Base-by-base conservation (phyloP, 1,284 basidiomycete species). In the Cutaneotrichosporon dermatis region DNA sequence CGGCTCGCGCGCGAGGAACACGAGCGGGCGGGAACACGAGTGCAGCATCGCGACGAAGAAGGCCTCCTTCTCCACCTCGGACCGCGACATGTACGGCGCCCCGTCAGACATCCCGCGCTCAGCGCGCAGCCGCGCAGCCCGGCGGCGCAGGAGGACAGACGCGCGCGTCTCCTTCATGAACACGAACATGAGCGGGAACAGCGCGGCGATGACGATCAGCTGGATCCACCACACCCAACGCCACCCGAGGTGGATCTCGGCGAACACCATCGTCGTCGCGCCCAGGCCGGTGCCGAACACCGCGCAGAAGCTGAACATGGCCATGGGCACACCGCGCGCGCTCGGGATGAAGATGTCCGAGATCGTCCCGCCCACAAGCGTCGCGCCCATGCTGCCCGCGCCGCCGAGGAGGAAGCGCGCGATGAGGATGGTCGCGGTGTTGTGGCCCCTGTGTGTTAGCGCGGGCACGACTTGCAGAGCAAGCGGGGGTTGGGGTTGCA, bases 201-300 rank as follows among this genome's bases (percentile, higher is more conserved):
- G 70, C 0, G 62, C 68, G 25, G 66, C 75, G 25, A 71, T 61
- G 11, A 70, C 49, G 51, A 76, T 88, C 70, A 85, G 80, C 63
- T 87, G 84, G 36, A 90, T 82, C 88, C 88, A 90, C 74, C 89
- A 85, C 11, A 90, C 88, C 88, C 89, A 90, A 41, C 87, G 80
- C 89, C 89, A 91, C 7, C 77, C 77, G 0, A 78, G 72, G 59
- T 86, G 83, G 67, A 84, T 82, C 55, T 56, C 83, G 69, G 79
- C 87, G 83, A 85, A 89, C 4, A 86, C 86, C 4, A 84, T 82
- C n/a, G 82, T 79, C 0, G 87, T 76, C 1, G 87, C 84, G 2
- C 87, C 88, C 1, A 89, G 61, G 0, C 87, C 87, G 0, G 84
- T 84, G 1, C 83, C 83, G 16, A 81, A 82, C 35, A 89, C 74